These are phyloP conservation scores for Pyrenophora teres DNA, from an alignment of 2,329 filamentous ascomycete genomes.

Conservation along the genomic window DNA sequence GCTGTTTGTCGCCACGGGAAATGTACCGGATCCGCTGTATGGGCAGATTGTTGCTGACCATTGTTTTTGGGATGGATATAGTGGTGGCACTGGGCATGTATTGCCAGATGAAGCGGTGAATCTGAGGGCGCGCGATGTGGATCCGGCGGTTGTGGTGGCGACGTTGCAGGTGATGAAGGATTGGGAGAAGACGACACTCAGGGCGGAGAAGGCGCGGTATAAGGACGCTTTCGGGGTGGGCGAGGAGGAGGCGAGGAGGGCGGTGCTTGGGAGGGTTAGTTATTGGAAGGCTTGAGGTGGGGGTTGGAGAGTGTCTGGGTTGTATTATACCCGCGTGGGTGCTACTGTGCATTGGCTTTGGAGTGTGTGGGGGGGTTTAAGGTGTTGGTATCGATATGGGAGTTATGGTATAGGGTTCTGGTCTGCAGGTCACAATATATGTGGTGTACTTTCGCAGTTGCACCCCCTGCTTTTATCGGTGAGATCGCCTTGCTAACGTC, in stretches of 20 bases:
- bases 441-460: no score
- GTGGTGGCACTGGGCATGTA: slow-evolving; percentile 22
- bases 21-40: slow-evolving; percentile 35
- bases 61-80: slow-evolving; percentile 40
- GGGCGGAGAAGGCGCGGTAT: slow-evolving; percentile 22
- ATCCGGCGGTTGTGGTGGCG: slow-evolving; percentile 35
- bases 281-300: slow-evolving; percentile 29
- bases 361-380: no score
- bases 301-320: no score
- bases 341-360: no score
- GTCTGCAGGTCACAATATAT: no score
- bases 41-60: slow-evolving; percentile 45
- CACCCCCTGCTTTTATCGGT: no score
- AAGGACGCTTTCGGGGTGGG: slow-evolving; percentile 25
- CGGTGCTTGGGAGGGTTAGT: slow-evolving; percentile 28
- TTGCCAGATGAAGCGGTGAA: slow-evolving; percentile 38
- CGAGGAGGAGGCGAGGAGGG: slow-evolving; percentile 28
- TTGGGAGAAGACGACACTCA: slow-evolving; percentile 37
- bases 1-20: slow-evolving; percentile 31
- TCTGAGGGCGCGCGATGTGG: slow-evolving; percentile 30
- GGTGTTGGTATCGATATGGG: no score
- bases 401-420: no score
- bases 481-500: no score
- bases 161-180: slow-evolving; percentile 43
- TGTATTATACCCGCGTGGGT: no score